These are phyloP conservation scores for Priceomyces fermenticarens DNA, from an alignment of 805 yeast species.

Conservation along the genomic window DNA sequence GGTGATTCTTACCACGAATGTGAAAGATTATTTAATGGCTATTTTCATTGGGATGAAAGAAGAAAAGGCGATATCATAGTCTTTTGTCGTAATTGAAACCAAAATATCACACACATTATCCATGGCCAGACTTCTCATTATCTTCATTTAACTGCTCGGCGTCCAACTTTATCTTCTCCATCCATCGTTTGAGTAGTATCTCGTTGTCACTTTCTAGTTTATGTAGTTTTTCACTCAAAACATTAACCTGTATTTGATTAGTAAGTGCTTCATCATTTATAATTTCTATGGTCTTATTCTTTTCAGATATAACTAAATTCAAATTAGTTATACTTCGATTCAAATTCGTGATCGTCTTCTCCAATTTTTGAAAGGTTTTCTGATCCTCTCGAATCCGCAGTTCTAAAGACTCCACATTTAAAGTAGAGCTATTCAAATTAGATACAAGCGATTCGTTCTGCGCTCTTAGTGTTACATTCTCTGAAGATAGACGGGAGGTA, in stretches of 20 bases:
- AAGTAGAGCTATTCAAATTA: slow-evolving; percentile 22
- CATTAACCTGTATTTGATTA: slow-evolving; percentile 54
- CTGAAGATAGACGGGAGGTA: slow-evolving; percentile 9
- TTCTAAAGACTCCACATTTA: slow-evolving; percentile 23
- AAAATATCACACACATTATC: background rate
- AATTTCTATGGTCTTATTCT: slow-evolving; percentile 54
- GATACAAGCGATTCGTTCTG: slow-evolving; percentile 21
- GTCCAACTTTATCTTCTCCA: slow-evolving; percentile 45
- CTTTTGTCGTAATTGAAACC: slow-evolving; percentile 28
- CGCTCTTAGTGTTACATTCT: slow-evolving; percentile 14
- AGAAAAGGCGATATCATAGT: slow-evolving; percentile 77
- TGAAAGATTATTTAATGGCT: slow-evolving; percentile 67
- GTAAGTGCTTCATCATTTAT: slow-evolving; percentile 68
- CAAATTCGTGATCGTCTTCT: slow-evolving; percentile 15
- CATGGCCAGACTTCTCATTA: slow-evolving; percentile 19
- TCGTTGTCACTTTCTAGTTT: slow-evolving; percentile 48
- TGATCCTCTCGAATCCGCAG: slow-evolving; percentile 7
- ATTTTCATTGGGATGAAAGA: slow-evolving; percentile 83
- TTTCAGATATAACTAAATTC: slow-evolving; percentile 34
- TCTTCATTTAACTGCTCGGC: slow-evolving; percentile 58
- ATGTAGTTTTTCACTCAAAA: slow-evolving; percentile 35
- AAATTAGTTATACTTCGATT: slow-evolving; percentile 19
- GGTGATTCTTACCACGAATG: slow-evolving; percentile 43
- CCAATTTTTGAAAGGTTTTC: slow-evolving; percentile 12
- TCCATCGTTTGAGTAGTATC: slow-evolving; percentile 45